phyloP scores from a whole-genome alignment of 108 stramenopile genomes.

The Nitzschia putrida region DNA sequence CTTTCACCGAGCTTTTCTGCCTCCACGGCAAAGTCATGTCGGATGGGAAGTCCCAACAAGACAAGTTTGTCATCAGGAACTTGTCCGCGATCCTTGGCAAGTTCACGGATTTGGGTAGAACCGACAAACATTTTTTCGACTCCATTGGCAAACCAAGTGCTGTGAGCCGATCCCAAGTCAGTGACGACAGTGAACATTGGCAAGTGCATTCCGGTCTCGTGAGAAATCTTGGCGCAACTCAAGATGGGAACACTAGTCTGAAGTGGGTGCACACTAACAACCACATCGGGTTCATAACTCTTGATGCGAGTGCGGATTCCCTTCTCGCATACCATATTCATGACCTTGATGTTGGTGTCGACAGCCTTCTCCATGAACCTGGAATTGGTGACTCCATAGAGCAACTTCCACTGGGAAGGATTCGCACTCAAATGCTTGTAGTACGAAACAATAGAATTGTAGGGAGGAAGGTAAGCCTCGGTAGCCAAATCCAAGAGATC shows the following conservation, averaged over 20 bases:
- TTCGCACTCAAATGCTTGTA: slow-evolving; percentile 81
- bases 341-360: slow-evolving; percentile 77
- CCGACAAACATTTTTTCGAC: slow-evolving; percentile 94
- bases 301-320: slow-evolving; percentile 67
- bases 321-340: slow-evolving; percentile 76
- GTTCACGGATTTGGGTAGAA: slow-evolving; percentile 58
- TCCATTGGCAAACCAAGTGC: slow-evolving; percentile 91
- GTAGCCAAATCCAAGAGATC: slow-evolving; percentile 73
- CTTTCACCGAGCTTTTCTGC: slow-evolving; percentile 72
- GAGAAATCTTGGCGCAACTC: slow-evolving; percentile 73
- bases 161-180: slow-evolving; percentile 92
- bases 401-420: slow-evolving; percentile 83
- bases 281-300: slow-evolving; percentile 82
- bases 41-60: slow-evolving; percentile 90
- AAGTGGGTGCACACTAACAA: slow-evolving; percentile 94
- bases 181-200: slow-evolving; percentile 96
- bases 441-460: slow-evolving; percentile 61
- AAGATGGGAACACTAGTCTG: slow-evolving; percentile 93
- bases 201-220: slow-evolving; percentile 73
- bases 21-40: slow-evolving; percentile 84
- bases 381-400: slow-evolving; percentile 76
- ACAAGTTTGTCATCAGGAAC: slow-evolving; percentile 84
- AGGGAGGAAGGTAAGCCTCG: slow-evolving; percentile 69
- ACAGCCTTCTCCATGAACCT: slow-evolving; percentile 68
- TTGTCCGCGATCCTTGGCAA: slow-evolving; percentile 78